These are phyloP conservation scores for Climacium dendroides DNA, from an alignment of 225 moss, liverwort and hornwort species.

Conservation along the genomic window DNA sequence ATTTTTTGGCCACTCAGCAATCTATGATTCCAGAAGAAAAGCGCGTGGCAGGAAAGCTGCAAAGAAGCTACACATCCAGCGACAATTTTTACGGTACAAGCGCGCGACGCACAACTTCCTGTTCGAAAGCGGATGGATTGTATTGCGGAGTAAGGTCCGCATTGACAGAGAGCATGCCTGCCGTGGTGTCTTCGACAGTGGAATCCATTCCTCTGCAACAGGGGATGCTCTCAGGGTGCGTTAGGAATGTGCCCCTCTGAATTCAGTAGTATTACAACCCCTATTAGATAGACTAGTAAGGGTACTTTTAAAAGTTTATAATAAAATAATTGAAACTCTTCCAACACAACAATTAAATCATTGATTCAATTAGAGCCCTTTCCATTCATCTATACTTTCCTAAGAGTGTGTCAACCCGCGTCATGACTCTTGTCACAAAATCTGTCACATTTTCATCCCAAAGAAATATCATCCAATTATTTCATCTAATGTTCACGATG, in stretches of 20 bases:
- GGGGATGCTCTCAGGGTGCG: not conserved
- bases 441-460: not conserved
- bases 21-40: not conserved
- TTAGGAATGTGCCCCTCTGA: too few relatives aligned
- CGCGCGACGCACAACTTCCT: not conserved
- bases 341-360: not conserved
- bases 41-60: not conserved
- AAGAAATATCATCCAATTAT: not conserved
- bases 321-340: not conserved
- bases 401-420: not conserved
- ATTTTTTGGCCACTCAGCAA: not conserved
- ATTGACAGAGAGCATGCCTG: not conserved
- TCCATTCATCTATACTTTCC: not conserved
- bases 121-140: not conserved
- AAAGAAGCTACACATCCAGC: not conserved
- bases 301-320: not conserved
- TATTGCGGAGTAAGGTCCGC: not conserved
- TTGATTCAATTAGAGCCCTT: not conserved
- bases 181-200: not conserved
- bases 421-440: too few relatives aligned
- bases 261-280: not conserved
- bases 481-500: not conserved
- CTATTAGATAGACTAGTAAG: too few relatives aligned
- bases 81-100: not conserved
- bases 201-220: not conserved